phyloP scores from a whole-genome alignment of 148 eudicot genomes.

The Nepenthes gracilis region DNA sequence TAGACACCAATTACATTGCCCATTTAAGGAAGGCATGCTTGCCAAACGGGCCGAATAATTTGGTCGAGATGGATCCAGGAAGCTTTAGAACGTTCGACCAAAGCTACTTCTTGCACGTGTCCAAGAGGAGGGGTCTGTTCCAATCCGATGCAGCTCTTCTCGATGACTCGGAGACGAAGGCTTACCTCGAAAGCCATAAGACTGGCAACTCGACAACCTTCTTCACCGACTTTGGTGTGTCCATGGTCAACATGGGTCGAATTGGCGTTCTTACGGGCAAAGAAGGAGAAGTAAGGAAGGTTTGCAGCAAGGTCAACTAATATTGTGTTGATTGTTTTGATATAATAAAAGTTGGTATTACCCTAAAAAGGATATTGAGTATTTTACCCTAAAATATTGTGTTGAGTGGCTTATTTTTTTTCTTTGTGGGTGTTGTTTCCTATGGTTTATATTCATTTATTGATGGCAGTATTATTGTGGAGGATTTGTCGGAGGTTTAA shows the following conservation, averaged over 20 bases:
- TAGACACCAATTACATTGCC: constrained; percentile 1
- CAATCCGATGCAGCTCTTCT: constrained; percentile 17
- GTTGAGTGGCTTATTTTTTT: too few relatives aligned
- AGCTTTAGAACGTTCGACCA: constrained; percentile 7
- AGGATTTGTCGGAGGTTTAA: too few relatives aligned
- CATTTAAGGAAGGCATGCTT: background rate
- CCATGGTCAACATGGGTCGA: constrained; percentile 32
- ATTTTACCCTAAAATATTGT: too few relatives aligned
- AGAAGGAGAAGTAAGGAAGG: constrained; percentile 35
- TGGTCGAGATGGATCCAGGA: constrained; percentile 7
- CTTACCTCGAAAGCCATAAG: constrained; percentile 14
- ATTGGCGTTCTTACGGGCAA: constrained; percentile 30
- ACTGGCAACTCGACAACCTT: constrained; percentile 9
- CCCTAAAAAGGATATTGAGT: too few relatives aligned
- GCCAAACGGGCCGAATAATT: background rate
- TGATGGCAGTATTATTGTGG: too few relatives aligned
- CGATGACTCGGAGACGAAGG: constrained; percentile 12
- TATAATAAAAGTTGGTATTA: too few relatives aligned
- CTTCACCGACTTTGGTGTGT: constrained; percentile 28
- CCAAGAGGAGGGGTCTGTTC: constrained; percentile 8
- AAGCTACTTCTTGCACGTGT: constrained; percentile 1
- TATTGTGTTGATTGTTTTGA: too few relatives aligned
- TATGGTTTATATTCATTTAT: too few relatives aligned
- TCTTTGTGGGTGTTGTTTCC: too few relatives aligned
- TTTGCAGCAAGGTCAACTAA: constrained; percentile 28